phyloP scores from a whole-genome alignment of 495 filamentous ascomycete species.

The Lichenothelia convexa region DNA sequence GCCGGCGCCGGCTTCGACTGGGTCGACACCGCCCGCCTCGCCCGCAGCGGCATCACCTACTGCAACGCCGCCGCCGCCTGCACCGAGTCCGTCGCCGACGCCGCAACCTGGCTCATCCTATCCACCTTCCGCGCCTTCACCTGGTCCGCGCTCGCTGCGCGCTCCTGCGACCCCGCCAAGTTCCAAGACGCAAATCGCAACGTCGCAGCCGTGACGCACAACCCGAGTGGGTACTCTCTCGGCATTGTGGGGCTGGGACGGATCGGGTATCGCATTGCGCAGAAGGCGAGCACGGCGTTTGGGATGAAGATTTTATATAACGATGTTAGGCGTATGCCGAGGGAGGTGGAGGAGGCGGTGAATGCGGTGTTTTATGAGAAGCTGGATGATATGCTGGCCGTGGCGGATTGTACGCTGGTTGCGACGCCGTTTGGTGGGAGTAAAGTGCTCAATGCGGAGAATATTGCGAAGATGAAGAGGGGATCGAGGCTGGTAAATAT shows the following conservation, averaged over 20 bases:
- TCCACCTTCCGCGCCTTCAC: slow-evolving; percentile 45
- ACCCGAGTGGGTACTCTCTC: slow-evolving; percentile 34
- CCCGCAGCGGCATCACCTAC: slow-evolving; percentile 48
- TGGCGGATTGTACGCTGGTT: slow-evolving; percentile 46
- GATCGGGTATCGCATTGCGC: slow-evolving; percentile 49
- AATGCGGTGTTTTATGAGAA: slow-evolving; percentile 32
- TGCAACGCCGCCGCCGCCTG: slow-evolving; percentile 52
- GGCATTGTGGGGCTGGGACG: slow-evolving; percentile 51
- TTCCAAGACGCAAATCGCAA: slow-evolving; percentile 40
- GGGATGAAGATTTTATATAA: slow-evolving; percentile 53
- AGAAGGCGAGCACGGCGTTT: slow-evolving; percentile 38
- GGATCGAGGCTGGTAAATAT: slow-evolving; percentile 53
- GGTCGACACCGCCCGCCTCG: slow-evolving; percentile 51
- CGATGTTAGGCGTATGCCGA: slow-evolving; percentile 41
- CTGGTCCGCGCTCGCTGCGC: slow-evolving; percentile 38
- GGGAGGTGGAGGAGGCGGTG: slow-evolving; percentile 23
- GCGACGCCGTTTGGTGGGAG: slow-evolving; percentile 45
- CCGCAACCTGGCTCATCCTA: slow-evolving; percentile 44
- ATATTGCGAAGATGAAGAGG: slow-evolving; percentile 32
- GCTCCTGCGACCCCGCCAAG: slow-evolving; percentile 17
- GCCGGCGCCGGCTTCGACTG: slow-evolving; percentile 65
- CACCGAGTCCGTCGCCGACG: slow-evolving; percentile 49
- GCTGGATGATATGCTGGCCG: slow-evolving; percentile 34
- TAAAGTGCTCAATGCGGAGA: slow-evolving; percentile 32
- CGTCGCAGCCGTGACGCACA: slow-evolving; percentile 36